Conservation (phyloP, 108 stramenopile genomes). For the Stephanodiscus triporus region DNA sequence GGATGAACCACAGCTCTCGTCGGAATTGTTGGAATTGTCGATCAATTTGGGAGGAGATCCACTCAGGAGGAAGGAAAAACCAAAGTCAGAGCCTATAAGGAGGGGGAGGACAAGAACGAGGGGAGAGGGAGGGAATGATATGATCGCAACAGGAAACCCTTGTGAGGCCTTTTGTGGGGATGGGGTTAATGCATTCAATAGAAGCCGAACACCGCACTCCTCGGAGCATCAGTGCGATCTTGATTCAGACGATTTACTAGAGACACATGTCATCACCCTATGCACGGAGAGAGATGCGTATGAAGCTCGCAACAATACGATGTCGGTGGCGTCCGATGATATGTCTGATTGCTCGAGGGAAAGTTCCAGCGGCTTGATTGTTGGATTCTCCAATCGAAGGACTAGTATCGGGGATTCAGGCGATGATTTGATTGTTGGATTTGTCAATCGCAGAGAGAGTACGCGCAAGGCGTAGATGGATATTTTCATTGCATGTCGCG, state of each 20-base stretch:
- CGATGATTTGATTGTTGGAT: slow-evolving; percentile 13
- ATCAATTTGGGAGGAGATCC: background rate
- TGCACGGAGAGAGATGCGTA: background rate
- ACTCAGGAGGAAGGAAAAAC: no score
- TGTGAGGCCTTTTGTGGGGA: no score
- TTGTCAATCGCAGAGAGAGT: background rate
- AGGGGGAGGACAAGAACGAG: no score
- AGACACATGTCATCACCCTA: background rate
- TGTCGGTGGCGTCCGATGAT: background rate
- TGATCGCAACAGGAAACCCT: no score
- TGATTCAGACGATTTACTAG: no score
- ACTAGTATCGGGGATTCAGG: background rate
- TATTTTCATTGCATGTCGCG: background rate
- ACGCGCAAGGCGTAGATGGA: background rate
- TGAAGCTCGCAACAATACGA: background rate
- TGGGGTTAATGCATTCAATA: no score
- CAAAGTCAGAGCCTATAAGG: no score
- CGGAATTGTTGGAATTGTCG: background rate
- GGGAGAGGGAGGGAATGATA: no score
- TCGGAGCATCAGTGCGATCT: no score
- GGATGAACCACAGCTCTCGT: background rate
- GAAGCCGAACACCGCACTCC: no score
- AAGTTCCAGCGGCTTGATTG: slow-evolving; percentile 4
- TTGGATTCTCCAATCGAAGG: slow-evolving; percentile 4
- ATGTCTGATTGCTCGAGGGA: background rate